Evolutionary conservation across 2,329 filamentous ascomycete species (phyloP), one percentile per base, ranked within the genome.

Genomic region (Mycosphaerella sp.): DNA sequence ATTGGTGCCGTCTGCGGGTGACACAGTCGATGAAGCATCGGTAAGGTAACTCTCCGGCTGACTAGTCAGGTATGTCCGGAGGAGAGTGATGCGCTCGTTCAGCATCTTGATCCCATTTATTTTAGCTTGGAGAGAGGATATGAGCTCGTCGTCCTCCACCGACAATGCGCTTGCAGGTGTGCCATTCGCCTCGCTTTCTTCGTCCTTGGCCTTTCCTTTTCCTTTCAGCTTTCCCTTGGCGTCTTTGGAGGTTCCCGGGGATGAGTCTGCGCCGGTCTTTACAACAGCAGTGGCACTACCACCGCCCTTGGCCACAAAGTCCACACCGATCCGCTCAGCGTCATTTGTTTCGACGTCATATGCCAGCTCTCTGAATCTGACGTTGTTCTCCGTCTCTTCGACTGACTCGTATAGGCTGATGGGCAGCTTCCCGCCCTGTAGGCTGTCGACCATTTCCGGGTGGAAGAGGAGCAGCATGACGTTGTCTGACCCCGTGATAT

Each of bases 251-350:
- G 56, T 64, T 31, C 54, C 55, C 48, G 56, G 59, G 32, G 26
- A 54, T 10, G 56, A 60, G 5, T 51, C 51, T n/a, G 43, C 49
- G 7, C 62, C 62, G 14, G 55, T 55, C 45, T 61, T 64, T 10
- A 59, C 54, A 23, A 82, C 74, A 32, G 82, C 82, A 9, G 86
- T 84, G 23, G 90, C 91, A 65, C 88, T 92, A 45, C 87, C 88
- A 45, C 87, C 87, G 39, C 87, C 89, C 49, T 85, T 84, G 0
- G 92, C 91, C 17, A 98, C 86, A 61, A 91, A 95, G 71, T 96
- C 90, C 66, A 98, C 88, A 62, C 88, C 87, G 61, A 98, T 97
- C 90, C 96, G 96, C 72, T 98, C 93, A 1, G 91, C 91, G 70
- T 97, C 91, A 8, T 89, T 89, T 0, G 91, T 95, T 73, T 97